Evolutionary conservation across 192 early-diverging fungal species (phyloP), one percentile per base, ranked within the genome.

Genomic region (Coemansia sp.): DNA sequence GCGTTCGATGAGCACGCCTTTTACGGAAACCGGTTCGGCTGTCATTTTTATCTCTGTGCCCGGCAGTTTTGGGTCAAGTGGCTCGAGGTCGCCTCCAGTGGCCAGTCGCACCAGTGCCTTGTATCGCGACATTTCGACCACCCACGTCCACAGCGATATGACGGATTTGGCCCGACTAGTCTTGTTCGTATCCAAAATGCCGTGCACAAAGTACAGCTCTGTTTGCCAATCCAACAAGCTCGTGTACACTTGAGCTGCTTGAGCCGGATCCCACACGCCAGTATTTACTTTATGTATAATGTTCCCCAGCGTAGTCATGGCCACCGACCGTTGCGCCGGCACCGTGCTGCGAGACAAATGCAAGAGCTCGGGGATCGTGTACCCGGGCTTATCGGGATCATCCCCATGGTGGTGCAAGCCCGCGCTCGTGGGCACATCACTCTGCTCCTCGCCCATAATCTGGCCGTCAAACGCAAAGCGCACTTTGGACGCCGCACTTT

Each of bases 341-440:
- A 92, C 87, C 4, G 89, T 87, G 60, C 92, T 94, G 55, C 91
- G 87, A 47, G 88, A 85, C 38, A 96, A 75, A 69, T 91, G 87
- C 25, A 94, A 71, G 12, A 96, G 68, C 73, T 96, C 94, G 0
- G 87, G 81, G 0, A 94, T 66, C 0, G 92, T 91, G 72, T 96
- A 97, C 23, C 95, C 95, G 17, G 95, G 87, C 57, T 86, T 81
- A 0, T 87, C 87, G 10, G 95, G 93, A 25, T 91, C 85, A 17
- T 88, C 87, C 6, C 93, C 93, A 62, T 97, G 95, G 71, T 97
- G 95, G 79, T 96, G 92, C 10, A 97, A 77, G 5, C 92, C 95
- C 1, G 75, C 71, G 56, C 87, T 76, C 0, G 77, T 68, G 1
- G 90, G 86, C 1, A 88, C 71, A 2, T 90, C 76, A 4, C 48